Evolutionary conservation across 2,329 filamentous ascomycete species (phyloP).

Genomic region (Talaromyces funiculosus): DNA sequence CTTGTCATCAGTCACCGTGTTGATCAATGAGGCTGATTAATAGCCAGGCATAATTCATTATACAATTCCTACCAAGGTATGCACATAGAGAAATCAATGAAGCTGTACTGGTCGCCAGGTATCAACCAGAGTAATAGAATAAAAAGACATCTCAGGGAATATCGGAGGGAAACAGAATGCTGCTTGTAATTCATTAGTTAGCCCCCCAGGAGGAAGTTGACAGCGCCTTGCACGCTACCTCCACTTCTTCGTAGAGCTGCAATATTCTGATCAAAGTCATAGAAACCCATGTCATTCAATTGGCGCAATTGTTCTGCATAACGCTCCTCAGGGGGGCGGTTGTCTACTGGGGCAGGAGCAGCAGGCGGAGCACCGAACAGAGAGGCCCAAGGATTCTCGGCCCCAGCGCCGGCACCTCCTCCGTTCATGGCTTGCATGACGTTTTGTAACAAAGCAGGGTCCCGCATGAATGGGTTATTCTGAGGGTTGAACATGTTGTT

Average conservation of each 20-base stretch:
- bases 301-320: slow-evolving; percentile 87
- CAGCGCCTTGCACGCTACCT: slow-evolving; percentile 82
- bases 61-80: slow-evolving; percentile 1
- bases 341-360: slow-evolving; percentile 59
- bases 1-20: not conserved
- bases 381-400: slow-evolving; percentile 39
- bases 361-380: slow-evolving; percentile 49
- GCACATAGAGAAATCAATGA: slow-evolving; percentile 7
- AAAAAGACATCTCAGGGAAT: not conserved
- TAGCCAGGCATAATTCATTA: slow-evolving; percentile 1
- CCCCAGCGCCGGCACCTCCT: slow-evolving; percentile 20
- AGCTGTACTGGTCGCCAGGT: not conserved
- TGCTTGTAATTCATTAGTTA: slow-evolving; percentile 5
- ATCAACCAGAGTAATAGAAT: not conserved
- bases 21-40: not conserved
- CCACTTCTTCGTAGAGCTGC: slow-evolving; percentile 80
- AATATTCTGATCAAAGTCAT: slow-evolving; percentile 90
- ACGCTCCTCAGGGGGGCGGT: slow-evolving; percentile 82
- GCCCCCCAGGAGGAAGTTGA: slow-evolving; percentile 37
- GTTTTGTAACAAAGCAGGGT: slow-evolving; percentile 54
- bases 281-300: slow-evolving; percentile 98
- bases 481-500: slow-evolving; percentile 43
- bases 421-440: slow-evolving; percentile 50
- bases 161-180: not conserved
- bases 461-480: slow-evolving; percentile 53